Evolutionary conservation across 2,329 filamentous ascomycete species (phyloP), one percentile per base, ranked within the genome.

Genomic region (Stagonosporopsis cucurbitacearum): DNA sequence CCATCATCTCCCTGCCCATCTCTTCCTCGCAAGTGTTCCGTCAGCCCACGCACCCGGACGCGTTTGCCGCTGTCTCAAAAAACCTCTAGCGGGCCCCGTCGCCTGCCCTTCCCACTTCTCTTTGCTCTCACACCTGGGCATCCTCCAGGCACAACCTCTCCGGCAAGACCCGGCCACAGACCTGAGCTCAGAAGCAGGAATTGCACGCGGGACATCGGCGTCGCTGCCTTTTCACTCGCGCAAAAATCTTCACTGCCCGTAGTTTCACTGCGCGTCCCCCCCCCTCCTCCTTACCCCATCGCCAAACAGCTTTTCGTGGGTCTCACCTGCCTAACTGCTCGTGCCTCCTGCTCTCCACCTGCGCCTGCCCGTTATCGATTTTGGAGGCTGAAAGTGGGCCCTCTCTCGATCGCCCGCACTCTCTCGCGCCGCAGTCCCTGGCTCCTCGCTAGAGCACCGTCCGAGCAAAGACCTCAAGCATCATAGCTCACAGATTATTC

Each of bases 321-420:
- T 63, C 61, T 64, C 44, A 56, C 36, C 20, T 56, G 37, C 33
- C 54, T 40, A 48, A 57, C 56, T 65, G 68, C 70, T 56, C 70
- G 67, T 71, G 62, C 67, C 67, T 70, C 64, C 67, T 68, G 69
- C 67, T 66, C 55, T 56, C 60, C 50, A 57, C 63, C 70, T 72
- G 70, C 70, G 70, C 68, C 71, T 72, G 69, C 67, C 67, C 62
- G 58, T 60, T 60, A 62, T 70, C 71, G 69, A 65, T 63, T 71
- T 50, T 50, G 47, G 71, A 74, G 70, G 69, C 71, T 73, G 68
- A 73, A 72, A 63, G 53, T 72, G 70, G 70, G 68, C 66, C 70
- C 43, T 64, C 58, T 67, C 41, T 66, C 59, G 69, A 72, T 72
- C 71, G 37, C 53, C 47, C 47, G 47, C 53, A 51, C 52, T 46